Evolutionary conservation across 1,139 yeast species (phyloP), one percentile per base, ranked within the genome.

Genomic region (Debaryomycetaceae sp.): DNA sequence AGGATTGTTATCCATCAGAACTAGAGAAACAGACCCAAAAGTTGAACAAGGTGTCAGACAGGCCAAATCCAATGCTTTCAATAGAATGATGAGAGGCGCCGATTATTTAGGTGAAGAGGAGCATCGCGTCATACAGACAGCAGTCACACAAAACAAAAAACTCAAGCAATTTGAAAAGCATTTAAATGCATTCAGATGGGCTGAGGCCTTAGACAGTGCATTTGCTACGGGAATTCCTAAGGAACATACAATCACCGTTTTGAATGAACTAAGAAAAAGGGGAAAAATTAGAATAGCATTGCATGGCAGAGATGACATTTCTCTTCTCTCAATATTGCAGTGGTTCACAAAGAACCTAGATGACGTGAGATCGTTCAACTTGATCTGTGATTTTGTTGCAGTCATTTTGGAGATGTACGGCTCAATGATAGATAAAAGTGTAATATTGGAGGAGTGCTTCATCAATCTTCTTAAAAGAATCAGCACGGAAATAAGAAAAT

Each of bases 71-170:
- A 71, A 71, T 45, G 76, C 80, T 24, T 87, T 83, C 64, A 81
- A 82, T 41, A 79, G 91, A 59, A 84, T 90, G 87, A 82, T 89
- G 78, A 81, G 93, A 57, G 98, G 98, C 44, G 78, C 90, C 9
- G 97, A 90, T 56, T 93, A 90, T 62, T 78, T 81, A 46, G 98
- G 98, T 38, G 96, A 89, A 58, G 84, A 82, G 52, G 97, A 91
- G 62, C 88, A 86, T 59, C 77, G 83, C 46, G 72, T 87, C 3
- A 73, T 89, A 29, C 76, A 78, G 47, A 84, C 87, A 43, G 70
- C 76, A 47, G 66, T 74, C 45, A 63, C 75, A 47, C 73, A 69
- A 48, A 62, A 66, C 42, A 84, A 83, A 63, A 84, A 87, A 58
- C 74, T 88, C 48, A 84, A 84, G 61, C 84, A 81, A 42, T 91